Conservation (phyloP, 2,329 filamentous ascomycete genomes). For the Colletotrichum lupini region DNA sequence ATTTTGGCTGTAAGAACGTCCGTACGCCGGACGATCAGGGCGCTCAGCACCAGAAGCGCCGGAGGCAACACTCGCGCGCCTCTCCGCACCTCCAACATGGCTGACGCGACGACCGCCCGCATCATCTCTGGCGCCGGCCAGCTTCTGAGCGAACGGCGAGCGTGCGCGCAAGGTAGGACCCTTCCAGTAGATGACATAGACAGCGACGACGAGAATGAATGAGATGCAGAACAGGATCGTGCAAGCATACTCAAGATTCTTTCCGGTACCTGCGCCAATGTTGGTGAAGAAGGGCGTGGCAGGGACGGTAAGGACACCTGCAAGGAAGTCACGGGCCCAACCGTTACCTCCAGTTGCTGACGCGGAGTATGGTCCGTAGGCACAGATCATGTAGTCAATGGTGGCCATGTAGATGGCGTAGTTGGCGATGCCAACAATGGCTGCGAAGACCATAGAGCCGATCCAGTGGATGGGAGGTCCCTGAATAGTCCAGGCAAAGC, state of each 20-base stretch:
- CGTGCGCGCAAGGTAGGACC: conserved; percentile 68
- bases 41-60: conserved; percentile 38
- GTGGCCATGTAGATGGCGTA: conserved; percentile 81
- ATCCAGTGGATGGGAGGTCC: conserved; percentile 76
- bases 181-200: conserved; percentile 75
- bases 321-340: conserved; percentile 78
- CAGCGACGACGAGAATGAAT: conserved; percentile 68
- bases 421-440: conserved; percentile 78
- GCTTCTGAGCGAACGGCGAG: conserved; percentile 73
- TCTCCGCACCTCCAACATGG: neutral
- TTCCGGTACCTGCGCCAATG: conserved; percentile 58
- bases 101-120: neutral
- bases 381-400: conserved; percentile 82
- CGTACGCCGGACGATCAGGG: conserved; percentile 9
- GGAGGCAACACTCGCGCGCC: neutral
- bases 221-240: conserved; percentile 74
- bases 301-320: conserved; percentile 76
- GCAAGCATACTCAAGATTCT: conserved; percentile 68
- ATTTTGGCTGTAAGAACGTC: conserved; percentile 49
- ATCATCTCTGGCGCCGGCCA: conserved; percentile 56
- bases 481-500: conserved; percentile 76
- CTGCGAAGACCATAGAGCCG: conserved; percentile 72
- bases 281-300: conserved; percentile 73
- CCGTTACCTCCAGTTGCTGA: conserved; percentile 82
- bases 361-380: conserved; percentile 78